Base-by-base conservation (phyloP, 2,329 filamentous ascomycete genomes). In the Alternaria infectoria region DNA sequence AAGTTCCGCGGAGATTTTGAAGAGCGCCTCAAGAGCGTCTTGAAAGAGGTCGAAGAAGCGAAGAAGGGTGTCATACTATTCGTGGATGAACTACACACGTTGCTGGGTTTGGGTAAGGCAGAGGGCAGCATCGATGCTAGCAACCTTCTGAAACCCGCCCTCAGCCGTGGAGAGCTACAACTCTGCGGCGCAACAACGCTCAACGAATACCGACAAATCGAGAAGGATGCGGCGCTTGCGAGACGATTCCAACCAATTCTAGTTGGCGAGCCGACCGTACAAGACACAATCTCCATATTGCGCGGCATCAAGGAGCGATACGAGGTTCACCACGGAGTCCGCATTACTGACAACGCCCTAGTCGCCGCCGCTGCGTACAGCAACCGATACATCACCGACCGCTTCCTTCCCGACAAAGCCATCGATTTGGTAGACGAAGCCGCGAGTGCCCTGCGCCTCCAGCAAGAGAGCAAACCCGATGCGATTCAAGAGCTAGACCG, bases 371-470 rank as follows among this genome's bases (percentile, higher is more conserved):
- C 95, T 3, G 92, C 93, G 0, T 92, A 96, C 76, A 96, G 92
- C 66, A 98, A 98, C 75, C 91, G 96, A 55, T 99, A 98, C 79
- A 96, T 99, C 70, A 97, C 94, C 13, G 95, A 98, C 76, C 90
- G 96, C 2, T 98, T 97, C 80, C 84, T 98, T 1, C 96, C 96
- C 0, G 96, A 99, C 81, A 98, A 98, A 79, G 96, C 96, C 3
- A 98, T 99, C 67, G 96, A 98, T 78, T 81, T 98, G 15, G 96
- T 99, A 79, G 96, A 98, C 69, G 96, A 98, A 81, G 96, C 96
- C 10, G 94, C 95, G 1, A 96, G 92, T 64, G 93, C 93, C 21
- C 83, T 98, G 10, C 89, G 96, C 47, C 82, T 98, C 30, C 95
- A 98, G 76, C 96, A 98, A 80, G 96, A 99, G 80, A 97, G 93